Base-by-base conservation (phyloP, 805 yeast genomes). In the Metahyphopichia silvanorum region DNA sequence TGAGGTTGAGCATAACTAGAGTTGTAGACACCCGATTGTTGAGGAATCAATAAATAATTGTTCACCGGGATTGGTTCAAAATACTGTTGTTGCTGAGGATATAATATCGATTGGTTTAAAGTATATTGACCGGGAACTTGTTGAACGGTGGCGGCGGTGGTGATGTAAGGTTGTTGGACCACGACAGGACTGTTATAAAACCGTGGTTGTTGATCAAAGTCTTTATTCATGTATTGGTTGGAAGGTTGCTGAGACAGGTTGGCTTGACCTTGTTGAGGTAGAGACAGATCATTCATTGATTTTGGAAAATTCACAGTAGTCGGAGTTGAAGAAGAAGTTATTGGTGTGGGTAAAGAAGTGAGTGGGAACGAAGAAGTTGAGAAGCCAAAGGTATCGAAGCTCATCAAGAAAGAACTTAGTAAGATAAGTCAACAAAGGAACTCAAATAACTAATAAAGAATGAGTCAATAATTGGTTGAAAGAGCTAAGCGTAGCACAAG, bases 21-120 rank as follows among this genome's bases (percentile, higher is more conserved):
- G 25, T 33, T 27, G 14, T 29, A 25, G 29, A 25, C 24, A 16
- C 33, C 25, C 21, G 29, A 21, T 22, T 33, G 19, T 33, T 40
- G 44, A 11, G 51, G 55, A 9, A 53, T 46, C 34, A 53, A 32
- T 21, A 51, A 34, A 34, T 51, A 51, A 32, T 49, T 52, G 28
- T 46, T 47, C 14, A 46, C 40, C 4, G 53, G 52, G n/a, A 39
- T 35, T 13, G 38, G 21, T 16, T 39, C 46, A 25, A 33, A 40
- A 31, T 18, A 37, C 15, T 34, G 37, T 19, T 37, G 43, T 23
- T 33, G 27, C 25, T 12, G 25, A 8, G 25, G 25, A n/a, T 23
- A 23, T 7, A 23, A 12, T 7, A 23, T 23, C 14, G 25, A 23
- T 25, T 25, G 27, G 18, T 14, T 15, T 15, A 15, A 10, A 8